Evolutionary conservation across 306 rosid species (phyloP).

Genomic region (Quercus gilva): DNA sequence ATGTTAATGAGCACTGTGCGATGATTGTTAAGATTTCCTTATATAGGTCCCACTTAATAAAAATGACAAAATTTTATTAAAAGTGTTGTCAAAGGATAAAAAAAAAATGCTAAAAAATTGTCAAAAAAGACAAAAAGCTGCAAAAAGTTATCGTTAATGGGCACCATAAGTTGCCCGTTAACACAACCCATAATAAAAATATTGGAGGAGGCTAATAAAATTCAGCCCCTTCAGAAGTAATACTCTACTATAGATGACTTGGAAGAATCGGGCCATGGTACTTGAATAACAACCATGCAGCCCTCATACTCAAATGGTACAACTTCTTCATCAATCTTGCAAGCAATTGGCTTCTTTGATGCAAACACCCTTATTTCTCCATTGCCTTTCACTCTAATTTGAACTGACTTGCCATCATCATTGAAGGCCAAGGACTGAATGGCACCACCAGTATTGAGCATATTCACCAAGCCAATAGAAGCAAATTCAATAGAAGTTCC

Average conservation of each 20-base stretch:
- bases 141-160: too few species aligned
- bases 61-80: too few species aligned
- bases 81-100: too few species aligned
- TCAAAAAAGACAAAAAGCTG: too few species aligned
- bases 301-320: conserved; percentile 61
- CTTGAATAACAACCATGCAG: conserved; percentile 54
- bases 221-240: conserved; percentile 28
- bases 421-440: conserved; percentile 49
- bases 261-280: conserved; percentile 76
- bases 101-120: too few species aligned
- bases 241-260: conserved; percentile 50
- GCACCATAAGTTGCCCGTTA: too few species aligned
- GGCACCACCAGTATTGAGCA: conserved; percentile 90
- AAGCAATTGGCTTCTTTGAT: conserved; percentile 53
- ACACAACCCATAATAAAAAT: background rate
- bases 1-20: too few species aligned
- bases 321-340: conserved; percentile 51
- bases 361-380: conserved; percentile 83
- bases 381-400: conserved; percentile 57
- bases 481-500: conserved; percentile 53
- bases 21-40: too few species aligned
- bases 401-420: conserved; percentile 31
- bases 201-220: background rate
- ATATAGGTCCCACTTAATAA: too few species aligned
- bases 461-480: conserved; percentile 82